Evolutionary conservation across 768 basidiomycete genomes (phyloP), one percentile per base, ranked within the genome.

Genomic region (Tricholoma terreum): DNA sequence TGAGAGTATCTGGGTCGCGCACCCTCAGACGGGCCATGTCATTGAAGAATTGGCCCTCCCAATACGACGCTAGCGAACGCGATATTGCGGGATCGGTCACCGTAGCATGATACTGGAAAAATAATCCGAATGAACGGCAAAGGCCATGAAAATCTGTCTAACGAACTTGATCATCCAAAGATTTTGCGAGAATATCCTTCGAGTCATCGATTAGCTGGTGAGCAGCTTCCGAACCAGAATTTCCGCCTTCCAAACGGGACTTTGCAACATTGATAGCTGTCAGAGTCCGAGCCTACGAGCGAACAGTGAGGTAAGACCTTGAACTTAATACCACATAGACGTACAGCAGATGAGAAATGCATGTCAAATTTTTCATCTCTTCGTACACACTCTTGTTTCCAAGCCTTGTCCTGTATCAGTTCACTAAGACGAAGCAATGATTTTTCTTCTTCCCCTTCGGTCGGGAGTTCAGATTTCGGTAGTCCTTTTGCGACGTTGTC

Each of bases 331-430:
- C 34, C 31, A 46, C 66, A 50, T 31, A 55, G 21, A 76, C 85
- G 67, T 69, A 93, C 91, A 63, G 96, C 84, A 57, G 89, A 82
- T 36, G 83, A 74, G 65, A 93, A 82, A 73, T 95, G 77, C 92
- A 98, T 90, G 52, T 87, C 85, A 66, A 95, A 95, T 73, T 96
- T 98, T 74, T 96, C 94, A 60, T 97, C 89, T 65, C 85, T 81
- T 67, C 79, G 84, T 67, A 89, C 69, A 64, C 87, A 85, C 58
- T 86, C 86, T 52, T 80, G 77, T 65, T 85, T 87, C 87, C 88
- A 93, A 35, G 75, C 69, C 35, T 75, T 72, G 67, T 90, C 83
- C 40, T 73, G 71, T 46, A 77, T 73, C 49, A 82, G 74, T 35
- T 77, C 74, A 36, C 73, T 63, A 2, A 90, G 73, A n/a, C 77